Evolutionary conservation across 2,329 filamentous ascomycete genomes (phyloP).

Genomic region (Aspergillus terreus): DNA sequence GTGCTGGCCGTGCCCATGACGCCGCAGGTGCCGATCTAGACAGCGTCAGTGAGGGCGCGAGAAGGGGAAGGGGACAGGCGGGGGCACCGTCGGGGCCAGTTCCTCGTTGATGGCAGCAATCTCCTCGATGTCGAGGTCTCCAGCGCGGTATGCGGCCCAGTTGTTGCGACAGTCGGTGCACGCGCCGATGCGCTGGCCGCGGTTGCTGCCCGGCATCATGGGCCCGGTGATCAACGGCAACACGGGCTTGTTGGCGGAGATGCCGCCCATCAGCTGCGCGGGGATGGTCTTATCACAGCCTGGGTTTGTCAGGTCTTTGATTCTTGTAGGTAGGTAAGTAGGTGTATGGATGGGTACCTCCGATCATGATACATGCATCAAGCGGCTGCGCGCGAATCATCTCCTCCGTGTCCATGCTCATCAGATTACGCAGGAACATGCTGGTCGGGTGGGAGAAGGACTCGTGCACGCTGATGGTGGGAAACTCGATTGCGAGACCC

Average conservation of each 20-base stretch:
- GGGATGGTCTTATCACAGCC: slow-evolving; percentile 73
- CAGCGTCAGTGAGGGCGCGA: neutral
- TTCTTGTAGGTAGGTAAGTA: neutral
- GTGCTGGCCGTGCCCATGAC: slow-evolving; percentile 58
- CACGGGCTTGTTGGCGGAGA: slow-evolving; percentile 70
- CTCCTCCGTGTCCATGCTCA: slow-evolving; percentile 78
- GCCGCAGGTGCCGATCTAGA: slow-evolving; percentile 50
- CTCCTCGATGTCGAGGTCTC: slow-evolving; percentile 66
- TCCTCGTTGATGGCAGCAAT: slow-evolving; percentile 69
- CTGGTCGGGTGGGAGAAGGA: slow-evolving; percentile 67
- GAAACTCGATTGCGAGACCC: slow-evolving; percentile 68
- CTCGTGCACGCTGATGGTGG: slow-evolving; percentile 69
- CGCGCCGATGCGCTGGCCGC: slow-evolving; percentile 63
- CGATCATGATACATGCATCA: slow-evolving; percentile 65
- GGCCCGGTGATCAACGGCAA: slow-evolving; percentile 67
- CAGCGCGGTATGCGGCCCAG: slow-evolving; percentile 66
- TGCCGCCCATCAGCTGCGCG: slow-evolving; percentile 71
- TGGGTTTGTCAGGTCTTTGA: slow-evolving; percentile 24
- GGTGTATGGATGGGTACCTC: slow-evolving; percentile 43
- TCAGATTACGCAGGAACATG: slow-evolving; percentile 71
- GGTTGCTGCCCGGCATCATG: slow-evolving; percentile 69
- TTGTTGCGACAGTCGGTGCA: slow-evolving; percentile 73
- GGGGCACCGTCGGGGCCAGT: slow-evolving; percentile 61
- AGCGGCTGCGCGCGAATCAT: slow-evolving; percentile 71
- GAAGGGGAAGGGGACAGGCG: neutral